Evolutionary conservation across 2,329 filamentous ascomycete genomes (phyloP).

Genomic region (Microcyclospora tardicrescens): DNA sequence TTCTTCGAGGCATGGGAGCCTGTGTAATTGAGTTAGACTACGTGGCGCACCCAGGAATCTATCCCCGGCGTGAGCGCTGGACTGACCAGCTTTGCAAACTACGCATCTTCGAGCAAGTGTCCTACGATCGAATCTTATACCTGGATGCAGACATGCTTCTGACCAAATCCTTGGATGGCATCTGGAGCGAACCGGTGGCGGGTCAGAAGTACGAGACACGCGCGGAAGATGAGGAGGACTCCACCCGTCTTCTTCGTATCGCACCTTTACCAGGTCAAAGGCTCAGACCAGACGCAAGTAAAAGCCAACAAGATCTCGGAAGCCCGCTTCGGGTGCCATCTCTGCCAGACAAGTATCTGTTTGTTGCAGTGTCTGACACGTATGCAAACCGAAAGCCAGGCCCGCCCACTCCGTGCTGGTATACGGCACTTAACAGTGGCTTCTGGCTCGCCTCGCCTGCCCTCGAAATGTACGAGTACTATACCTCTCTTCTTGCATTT

Average conservation of each 20-base stretch:
- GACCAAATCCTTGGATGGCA: constrained; percentile 15
- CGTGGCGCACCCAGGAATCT: constrained; percentile 8
- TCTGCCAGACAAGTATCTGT: constrained; percentile 21
- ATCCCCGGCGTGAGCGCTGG: constrained; percentile 13
- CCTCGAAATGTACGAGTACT: constrained; percentile 21
- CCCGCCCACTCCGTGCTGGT: constrained; percentile 19
- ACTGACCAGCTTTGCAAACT: constrained; percentile 27
- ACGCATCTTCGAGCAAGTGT: constrained; percentile 25
- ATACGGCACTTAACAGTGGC: constrained; percentile 25
- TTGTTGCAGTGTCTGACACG: constrained; percentile 23
- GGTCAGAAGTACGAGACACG: constrained; percentile 4
- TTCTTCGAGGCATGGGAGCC: constrained; percentile 17
- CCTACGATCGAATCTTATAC: constrained; percentile 25
- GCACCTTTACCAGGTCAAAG: constrained; percentile 1
- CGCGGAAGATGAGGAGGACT: constrained; percentile 11
- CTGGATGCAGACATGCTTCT: constrained; percentile 25
- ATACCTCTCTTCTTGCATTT: constrained; percentile 18
- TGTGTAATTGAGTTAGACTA: constrained; percentile 11
- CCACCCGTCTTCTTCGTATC: too few species aligned
- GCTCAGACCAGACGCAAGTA: background rate
- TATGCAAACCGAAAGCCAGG: constrained; percentile 7
- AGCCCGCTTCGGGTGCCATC: constrained; percentile 1
- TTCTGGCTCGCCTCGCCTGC: constrained; percentile 26
- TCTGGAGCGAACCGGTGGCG: constrained; percentile 21
- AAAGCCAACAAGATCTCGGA: constrained; percentile 9